Evolutionary conservation across 2,329 filamentous ascomycete genomes (phyloP), one percentile per base, ranked within the genome.

Genomic region (Colletotrichum sp.): DNA sequence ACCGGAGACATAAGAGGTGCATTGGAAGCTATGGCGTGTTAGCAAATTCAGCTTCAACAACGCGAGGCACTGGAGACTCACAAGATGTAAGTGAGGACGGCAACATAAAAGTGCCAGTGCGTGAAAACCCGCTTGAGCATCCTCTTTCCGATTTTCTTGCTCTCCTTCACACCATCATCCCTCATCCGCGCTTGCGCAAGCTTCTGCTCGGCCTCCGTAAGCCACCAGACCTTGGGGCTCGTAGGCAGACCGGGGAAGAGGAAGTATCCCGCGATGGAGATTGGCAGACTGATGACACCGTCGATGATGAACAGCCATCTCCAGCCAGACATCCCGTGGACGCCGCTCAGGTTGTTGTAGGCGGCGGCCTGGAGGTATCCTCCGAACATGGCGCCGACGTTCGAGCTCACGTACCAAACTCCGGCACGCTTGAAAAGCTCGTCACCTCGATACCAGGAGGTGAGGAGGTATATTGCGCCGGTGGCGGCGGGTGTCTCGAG

Each of bases 231-330:
- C 24, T 80, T 81, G 1, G 83, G 83, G 2, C 26, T 85, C 24
- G 82, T 82, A 1, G 84, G 85, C 7, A 86, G 81, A 0, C 84
- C 85, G 0, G 85, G 85, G 67, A 78, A 79, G 2, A 89, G 85
- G 9, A 89, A 77, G 71, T 85, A 90, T 0, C 89, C 89, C 5
- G 87, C 83, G 6, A 90, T 69, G 0, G 88, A 87, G 6, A 90
- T 86, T 0, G 88, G 88, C 6, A 90, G 81, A 5, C 86, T 88
- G 78, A 90, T 90, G 24, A 88, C 83, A 3, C 88, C 88, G 63
- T 90, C 88, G 24, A 91, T 89, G 16, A 91, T 88, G 60, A 90
- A 91, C 0, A 90, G 81, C 88, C 85, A 87, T 57, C 84, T 77
- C 87, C 88, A 89, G 0, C 88, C 88, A 0, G 86, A 81, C 80